Evolutionary conservation across 257 asterid genomes (phyloP).

Genomic region (Perilla frutescens): DNA sequence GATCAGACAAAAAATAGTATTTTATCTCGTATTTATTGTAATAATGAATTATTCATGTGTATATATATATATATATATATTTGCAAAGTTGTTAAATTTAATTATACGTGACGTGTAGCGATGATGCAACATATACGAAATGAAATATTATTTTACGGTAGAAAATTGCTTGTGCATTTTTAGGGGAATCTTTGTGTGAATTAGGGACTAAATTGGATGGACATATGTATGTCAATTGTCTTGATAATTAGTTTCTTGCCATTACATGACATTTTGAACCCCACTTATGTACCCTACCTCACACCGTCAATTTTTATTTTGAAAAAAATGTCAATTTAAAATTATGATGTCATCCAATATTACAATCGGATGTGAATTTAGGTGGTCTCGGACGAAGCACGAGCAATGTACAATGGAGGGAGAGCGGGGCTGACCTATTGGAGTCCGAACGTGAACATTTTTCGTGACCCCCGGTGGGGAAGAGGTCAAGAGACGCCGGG

Average conservation of each 20-base stretch:
- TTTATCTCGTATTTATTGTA: background rate
- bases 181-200: background rate
- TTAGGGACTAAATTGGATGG: conserved; percentile 10
- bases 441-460: conserved; percentile 95
- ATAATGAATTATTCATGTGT: background rate
- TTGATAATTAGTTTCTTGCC: background rate
- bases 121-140: too few species aligned
- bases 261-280: background rate
- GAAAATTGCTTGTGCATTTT: background rate
- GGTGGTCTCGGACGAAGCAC: conserved; percentile 91
- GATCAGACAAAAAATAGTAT: background rate
- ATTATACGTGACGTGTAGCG: background rate
- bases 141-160: background rate
- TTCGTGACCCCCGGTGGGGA: conserved; percentile 94
- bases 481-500: conserved; percentile 94
- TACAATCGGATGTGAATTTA: conserved; percentile 12
- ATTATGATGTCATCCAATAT: too few species aligned
- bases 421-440: conserved; percentile 77
- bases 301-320: too few species aligned
- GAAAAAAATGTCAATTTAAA: background rate
- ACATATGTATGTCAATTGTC: conserved; percentile 18
- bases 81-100: too few species aligned
- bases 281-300: too few species aligned
- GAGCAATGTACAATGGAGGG: conserved; percentile 96
- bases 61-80: background rate